Evolutionary conservation across 2,329 filamentous ascomycete species (phyloP), one percentile per base, ranked within the genome.

Genomic region (Neonectria punicea): DNA sequence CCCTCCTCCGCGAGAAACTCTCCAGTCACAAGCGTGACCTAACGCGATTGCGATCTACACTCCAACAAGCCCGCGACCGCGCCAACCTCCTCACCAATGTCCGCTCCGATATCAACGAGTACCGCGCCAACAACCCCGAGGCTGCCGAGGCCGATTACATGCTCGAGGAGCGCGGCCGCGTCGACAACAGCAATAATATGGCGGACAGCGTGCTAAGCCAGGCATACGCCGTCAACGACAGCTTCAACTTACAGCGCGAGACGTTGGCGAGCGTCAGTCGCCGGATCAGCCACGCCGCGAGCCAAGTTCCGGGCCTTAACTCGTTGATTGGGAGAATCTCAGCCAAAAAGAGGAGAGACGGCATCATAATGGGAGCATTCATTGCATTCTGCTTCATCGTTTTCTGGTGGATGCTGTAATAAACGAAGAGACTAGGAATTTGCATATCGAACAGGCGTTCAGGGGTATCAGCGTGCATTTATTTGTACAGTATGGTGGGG

Each of bases 151-250:
- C 93, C 51, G 95, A 99, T 66, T 99, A 98, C 83, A 98, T 99
- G 94, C 87, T 99, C 30, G 92, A 93, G 73, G 96, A 99, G 85
- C 88, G 96, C 56, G 84, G 85, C 67, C 88, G 92, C 69, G 89
- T 99, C 76, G 96, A 99, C 77, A 91, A 93, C 77, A 97, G 93
- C 75, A 92, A 98, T 80, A 92, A 89, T 72, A 90, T 97, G 84
- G 91, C 93, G 53, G 96, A 99, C 79, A 92, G 89, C 67, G 94
- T 99, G 36, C 85, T 99, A 65, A 94, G 92, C 77, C 96, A 98
- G 83, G 96, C 96, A 8, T 99, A 99, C 81, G 94, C 95, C 11
- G 93, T 98, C 58, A 97, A 97, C 77, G 94, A 98, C 82, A 94
- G 86, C 79, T 98, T 99, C 78, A 86, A 88, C 14, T 75, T 94